Evolutionary conservation across 345 rosid species (phyloP).

Genomic region (Trapa incisa): DNA sequence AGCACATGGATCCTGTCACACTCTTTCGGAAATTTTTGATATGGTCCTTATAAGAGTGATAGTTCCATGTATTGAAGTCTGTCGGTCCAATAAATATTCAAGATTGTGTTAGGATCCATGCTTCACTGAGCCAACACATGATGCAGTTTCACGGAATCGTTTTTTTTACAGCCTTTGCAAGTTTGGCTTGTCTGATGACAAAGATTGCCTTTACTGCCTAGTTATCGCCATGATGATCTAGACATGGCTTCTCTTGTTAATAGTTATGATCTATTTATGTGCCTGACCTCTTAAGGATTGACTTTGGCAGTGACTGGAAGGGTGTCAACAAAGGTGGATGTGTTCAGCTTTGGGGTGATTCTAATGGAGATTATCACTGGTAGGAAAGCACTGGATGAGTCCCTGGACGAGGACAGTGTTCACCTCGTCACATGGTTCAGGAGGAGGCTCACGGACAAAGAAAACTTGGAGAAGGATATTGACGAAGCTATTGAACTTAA

Average conservation of each 20-base stretch:
- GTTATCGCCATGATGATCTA: no score
- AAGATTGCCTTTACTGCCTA: not conserved
- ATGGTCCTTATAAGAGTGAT: not conserved
- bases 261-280: no score
- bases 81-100: not conserved
- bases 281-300: not conserved
- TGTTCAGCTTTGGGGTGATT: constrained; percentile 78
- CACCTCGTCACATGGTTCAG: constrained; percentile 69
- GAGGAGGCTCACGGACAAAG: constrained; percentile 40
- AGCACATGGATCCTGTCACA: not conserved
- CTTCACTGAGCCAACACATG: not conserved
- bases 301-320: constrained; percentile 58
- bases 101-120: not conserved
- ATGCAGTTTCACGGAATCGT: not conserved
- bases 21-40: not conserved
- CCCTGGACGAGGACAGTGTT: constrained; percentile 45
- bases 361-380: constrained; percentile 75
- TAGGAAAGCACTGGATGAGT: constrained; percentile 51
- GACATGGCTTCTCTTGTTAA: no score
- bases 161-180: not conserved
- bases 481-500: constrained; percentile 31
- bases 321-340: constrained; percentile 76
- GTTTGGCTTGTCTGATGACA: not conserved
- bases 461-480: constrained; percentile 19
- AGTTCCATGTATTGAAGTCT: no score